These are phyloP conservation scores for Dothideomycetidae sp. DNA, from an alignment of 2,329 filamentous ascomycete species.

Conservation along the genomic window DNA sequence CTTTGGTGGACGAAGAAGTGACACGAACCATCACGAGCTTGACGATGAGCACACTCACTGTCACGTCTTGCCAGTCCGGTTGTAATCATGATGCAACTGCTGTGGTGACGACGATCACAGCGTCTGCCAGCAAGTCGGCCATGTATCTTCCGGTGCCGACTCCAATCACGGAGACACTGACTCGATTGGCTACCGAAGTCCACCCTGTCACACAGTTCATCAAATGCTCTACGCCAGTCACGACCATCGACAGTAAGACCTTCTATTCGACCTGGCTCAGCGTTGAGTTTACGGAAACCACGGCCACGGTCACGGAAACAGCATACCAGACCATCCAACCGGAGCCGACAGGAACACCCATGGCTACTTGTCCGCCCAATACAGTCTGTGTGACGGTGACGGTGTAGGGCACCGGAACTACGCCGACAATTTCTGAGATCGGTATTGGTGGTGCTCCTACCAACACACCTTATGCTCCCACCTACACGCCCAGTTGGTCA, in stretches of 20 bases:
- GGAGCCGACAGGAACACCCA: neutral
- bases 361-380: constrained; percentile 2
- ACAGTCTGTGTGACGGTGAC: constrained; percentile 9
- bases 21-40: constrained; percentile 20
- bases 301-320: constrained; percentile 8
- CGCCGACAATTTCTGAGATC: constrained; percentile 4
- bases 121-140: constrained; percentile 8
- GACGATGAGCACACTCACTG: constrained; percentile 25
- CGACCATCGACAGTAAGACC: constrained; percentile 18
- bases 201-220: constrained; percentile 24
- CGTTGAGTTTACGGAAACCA: constrained; percentile 19
- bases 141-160: constrained; percentile 7
- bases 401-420: neutral
- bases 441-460: constrained; percentile 1
- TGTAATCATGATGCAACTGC: constrained; percentile 16
- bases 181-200: constrained; percentile 20
- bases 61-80: constrained; percentile 26
- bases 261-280: constrained; percentile 29
- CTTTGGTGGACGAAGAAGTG: constrained; percentile 13
- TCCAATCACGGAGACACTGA: constrained; percentile 9
- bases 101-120: constrained; percentile 2
- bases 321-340: constrained; percentile 11
- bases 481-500: constrained; percentile 5
- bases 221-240: constrained; percentile 25
- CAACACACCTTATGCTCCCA: constrained; percentile 5